These are phyloP conservation scores for Populus davidiana DNA, from an alignment of 345 rosid genomes.

Conservation along the genomic window DNA sequence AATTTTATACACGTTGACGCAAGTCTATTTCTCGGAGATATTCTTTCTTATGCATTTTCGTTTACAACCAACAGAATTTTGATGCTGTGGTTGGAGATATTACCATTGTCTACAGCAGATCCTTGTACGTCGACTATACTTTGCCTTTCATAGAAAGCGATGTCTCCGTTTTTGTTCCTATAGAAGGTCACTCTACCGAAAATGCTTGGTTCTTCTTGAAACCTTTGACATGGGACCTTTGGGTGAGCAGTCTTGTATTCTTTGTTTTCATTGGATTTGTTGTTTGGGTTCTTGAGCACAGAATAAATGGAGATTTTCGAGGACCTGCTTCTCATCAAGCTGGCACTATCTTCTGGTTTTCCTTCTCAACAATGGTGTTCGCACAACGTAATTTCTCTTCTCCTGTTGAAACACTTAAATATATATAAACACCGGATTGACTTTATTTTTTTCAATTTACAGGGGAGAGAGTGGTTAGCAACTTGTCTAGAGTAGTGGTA, in stretches of 20 bases:
- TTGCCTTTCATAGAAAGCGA: conserved; percentile 67
- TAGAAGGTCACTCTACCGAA: conserved; percentile 29
- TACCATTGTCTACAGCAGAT: conserved; percentile 48
- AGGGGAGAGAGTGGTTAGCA: conserved; percentile 64
- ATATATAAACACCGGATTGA: not conserved
- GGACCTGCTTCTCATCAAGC: conserved; percentile 48
- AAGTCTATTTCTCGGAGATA: conserved; percentile 21
- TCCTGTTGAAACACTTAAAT: not conserved
- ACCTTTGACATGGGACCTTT: conserved; percentile 61
- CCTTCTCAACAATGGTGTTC: conserved; percentile 68
- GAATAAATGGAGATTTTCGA: conserved; percentile 57
- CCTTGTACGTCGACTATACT: conserved; percentile 53
- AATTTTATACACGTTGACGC: no score
- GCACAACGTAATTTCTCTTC: conserved; percentile 27
- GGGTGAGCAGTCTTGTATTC: conserved; percentile 52
- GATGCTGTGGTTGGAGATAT: conserved; percentile 67
- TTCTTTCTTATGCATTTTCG: not conserved
- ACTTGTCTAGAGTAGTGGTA: conserved; percentile 41
- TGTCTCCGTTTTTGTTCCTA: conserved; percentile 61
- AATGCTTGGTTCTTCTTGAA: conserved; percentile 64
- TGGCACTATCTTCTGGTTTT: conserved; percentile 63
- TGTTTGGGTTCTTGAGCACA: conserved; percentile 71
- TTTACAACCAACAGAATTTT: conserved; percentile 23
- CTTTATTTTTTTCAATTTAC: not conserved
- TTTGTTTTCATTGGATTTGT: conserved; percentile 54